Evolutionary conservation across 768 basidiomycete species (phyloP).

Genomic region (Pleurotus tuoliensis): DNA sequence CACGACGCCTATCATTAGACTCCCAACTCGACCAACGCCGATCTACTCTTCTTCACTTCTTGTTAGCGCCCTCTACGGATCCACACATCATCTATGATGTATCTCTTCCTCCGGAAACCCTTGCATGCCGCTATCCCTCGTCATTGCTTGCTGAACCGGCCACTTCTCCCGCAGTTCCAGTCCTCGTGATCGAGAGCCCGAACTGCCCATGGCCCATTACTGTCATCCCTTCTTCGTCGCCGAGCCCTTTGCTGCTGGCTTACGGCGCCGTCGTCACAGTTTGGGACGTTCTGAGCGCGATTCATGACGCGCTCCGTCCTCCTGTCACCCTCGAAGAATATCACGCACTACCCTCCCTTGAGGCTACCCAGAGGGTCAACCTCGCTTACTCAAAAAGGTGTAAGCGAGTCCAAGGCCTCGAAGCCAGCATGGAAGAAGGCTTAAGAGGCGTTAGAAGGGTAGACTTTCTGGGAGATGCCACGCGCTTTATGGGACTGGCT

Average conservation of each 20-base stretch:
- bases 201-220: constrained; percentile 6
- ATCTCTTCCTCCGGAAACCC: constrained; percentile 1
- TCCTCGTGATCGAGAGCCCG: neutral
- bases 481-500: constrained; percentile 8
- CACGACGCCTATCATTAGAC: constrained; percentile 5
- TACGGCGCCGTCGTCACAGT: constrained; percentile 2
- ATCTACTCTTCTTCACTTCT: constrained; percentile 1
- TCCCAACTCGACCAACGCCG: constrained; percentile 3
- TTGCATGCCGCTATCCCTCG: neutral
- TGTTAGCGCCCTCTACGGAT: neutral
- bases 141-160: constrained; percentile 1
- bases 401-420: neutral
- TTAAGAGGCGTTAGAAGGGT: constrained; percentile 5
- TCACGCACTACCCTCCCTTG: constrained; percentile 5
- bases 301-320: neutral
- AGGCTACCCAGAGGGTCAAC: neutral
- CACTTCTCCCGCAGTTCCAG: neutral
- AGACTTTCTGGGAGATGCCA: constrained; percentile 6
- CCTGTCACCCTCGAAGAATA: constrained; percentile 4
- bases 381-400: constrained; percentile 1
- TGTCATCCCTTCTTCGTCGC: constrained; percentile 3
- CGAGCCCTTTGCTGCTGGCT: neutral
- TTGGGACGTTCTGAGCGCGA: constrained; percentile 5
- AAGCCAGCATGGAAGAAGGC: constrained; percentile 4
- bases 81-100: constrained; percentile 5